Percentiles rank a stretch among this genome's conserved stretches.
phyloP scores from a whole-genome alignment of 75 land plant species.

The Chamaecyparis obtusa region DNA sequence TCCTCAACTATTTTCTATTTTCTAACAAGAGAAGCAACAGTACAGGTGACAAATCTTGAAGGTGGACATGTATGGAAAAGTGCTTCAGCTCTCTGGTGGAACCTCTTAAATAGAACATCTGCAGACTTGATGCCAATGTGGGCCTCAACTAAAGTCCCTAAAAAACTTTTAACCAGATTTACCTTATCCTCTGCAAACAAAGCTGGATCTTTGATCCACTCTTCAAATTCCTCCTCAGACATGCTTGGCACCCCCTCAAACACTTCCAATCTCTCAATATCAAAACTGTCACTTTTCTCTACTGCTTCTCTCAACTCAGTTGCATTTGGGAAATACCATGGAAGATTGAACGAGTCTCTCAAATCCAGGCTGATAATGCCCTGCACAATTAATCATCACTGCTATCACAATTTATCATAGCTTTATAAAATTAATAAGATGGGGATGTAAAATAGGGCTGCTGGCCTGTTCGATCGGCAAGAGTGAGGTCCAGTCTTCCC shows the following conservation, averaged over 20 bases:
- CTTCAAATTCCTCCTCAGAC: not conserved
- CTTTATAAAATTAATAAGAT: no score
- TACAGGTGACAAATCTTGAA: no score
- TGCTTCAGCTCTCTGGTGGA: not conserved
- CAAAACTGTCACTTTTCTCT: conserved; percentile 7
- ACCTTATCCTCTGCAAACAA: not conserved
- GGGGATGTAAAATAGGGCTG: no score
- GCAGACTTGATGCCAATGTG: conserved; percentile 8
- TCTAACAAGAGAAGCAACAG: no score
- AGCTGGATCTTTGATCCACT: not conserved
- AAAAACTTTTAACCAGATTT: not conserved
- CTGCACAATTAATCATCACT: no score
- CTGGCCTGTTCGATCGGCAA: no score
- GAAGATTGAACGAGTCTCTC: not conserved
- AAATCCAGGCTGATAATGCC: no score
- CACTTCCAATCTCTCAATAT: conserved; percentile 6
- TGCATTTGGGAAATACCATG: conserved; percentile 15
- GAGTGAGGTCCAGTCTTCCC: no score
- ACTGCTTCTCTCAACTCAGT: conserved; percentile 1
- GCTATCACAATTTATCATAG: no score
- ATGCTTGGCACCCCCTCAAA: not conserved
- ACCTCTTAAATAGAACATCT: not conserved
- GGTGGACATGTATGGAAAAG: not conserved
- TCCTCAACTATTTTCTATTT: no score
- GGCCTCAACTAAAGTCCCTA: not conserved